A percentile compares a stretch with the other conserved stretches of the same genome.
phyloP scores from a whole-genome alignment of 805 yeast species.

The Yarrowia sp. region DNA sequence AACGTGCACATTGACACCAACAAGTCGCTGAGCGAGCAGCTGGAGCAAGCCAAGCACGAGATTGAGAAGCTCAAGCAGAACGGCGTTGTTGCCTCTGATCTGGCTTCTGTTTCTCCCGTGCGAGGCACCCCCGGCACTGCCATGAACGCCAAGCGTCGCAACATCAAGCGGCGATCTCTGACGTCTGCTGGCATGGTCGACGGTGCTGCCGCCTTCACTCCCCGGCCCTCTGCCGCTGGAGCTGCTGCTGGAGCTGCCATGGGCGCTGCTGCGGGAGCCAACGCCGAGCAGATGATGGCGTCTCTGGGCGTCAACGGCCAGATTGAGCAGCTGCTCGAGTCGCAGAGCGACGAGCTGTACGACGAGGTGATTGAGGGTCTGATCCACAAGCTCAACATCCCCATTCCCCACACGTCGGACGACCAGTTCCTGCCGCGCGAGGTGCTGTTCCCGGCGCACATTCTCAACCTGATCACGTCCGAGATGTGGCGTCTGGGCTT shows the following conservation, averaged over 20 bases:
- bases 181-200: slow-evolving; percentile 31
- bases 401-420: slow-evolving; percentile 80
- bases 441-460: slow-evolving; percentile 93
- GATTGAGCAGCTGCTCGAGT: slow-evolving; percentile 38
- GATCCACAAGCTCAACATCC: slow-evolving; percentile 78
- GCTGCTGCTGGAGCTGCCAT: slow-evolving; percentile 30
- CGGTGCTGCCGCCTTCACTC: slow-evolving; percentile 27
- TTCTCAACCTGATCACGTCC: slow-evolving; percentile 82
- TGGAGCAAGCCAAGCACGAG: slow-evolving; percentile 34
- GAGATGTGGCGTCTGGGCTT: slow-evolving; percentile 99
- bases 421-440: slow-evolving; percentile 76
- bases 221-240: slow-evolving; percentile 33
- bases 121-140: slow-evolving; percentile 33
- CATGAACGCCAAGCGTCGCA: slow-evolving; percentile 36
- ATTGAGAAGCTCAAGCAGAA: slow-evolving; percentile 37
- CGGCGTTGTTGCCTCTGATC: slow-evolving; percentile 31
- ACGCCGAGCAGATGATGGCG: slow-evolving; percentile 48
- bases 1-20: slow-evolving; percentile 30
- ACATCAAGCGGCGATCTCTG: slow-evolving; percentile 35
- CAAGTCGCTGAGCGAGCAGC: slow-evolving; percentile 39
- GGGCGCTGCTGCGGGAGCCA: slow-evolving; percentile 27
- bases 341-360: slow-evolving; percentile 48
- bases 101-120: slow-evolving; percentile 32
- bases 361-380: slow-evolving; percentile 84
- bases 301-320: slow-evolving; percentile 43